phyloP scores from a whole-genome alignment of 306 rosid species.

The Cucurbita moschata region DNA sequence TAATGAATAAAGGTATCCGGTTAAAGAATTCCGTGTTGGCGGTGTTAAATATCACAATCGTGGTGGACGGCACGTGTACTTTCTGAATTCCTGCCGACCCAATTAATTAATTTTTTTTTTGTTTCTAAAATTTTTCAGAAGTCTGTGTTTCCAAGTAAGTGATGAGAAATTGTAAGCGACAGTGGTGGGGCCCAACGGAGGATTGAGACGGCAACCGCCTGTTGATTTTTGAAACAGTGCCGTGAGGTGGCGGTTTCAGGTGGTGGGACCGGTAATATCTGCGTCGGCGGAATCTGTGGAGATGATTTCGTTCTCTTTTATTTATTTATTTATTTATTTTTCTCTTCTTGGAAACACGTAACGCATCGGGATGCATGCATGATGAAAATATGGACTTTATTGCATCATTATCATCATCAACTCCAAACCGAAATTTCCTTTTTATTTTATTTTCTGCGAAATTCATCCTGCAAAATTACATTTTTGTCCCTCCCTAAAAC shows the following conservation, averaged over 20 bases:
- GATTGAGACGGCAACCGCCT: constrained; percentile 6
- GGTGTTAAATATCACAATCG: not conserved
- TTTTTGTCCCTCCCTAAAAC: not conserved
- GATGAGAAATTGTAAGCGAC: not conserved
- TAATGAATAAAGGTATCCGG: not conserved
- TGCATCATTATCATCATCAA: not conserved
- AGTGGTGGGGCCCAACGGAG: not conserved
- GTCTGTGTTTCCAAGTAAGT: constrained; percentile 4
- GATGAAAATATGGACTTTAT: not conserved
- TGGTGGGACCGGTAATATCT: constrained; percentile 4
- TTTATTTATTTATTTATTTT: not conserved
- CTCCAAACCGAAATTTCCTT: not conserved
- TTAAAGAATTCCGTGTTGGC: not conserved
- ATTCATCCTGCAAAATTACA: not conserved
- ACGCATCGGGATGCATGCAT: constrained; percentile 4
- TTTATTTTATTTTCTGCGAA: not conserved
- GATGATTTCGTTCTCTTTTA: not conserved
- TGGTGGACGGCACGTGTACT: constrained; percentile 10
- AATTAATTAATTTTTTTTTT: not conserved
- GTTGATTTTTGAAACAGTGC: not conserved
- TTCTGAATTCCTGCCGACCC: not conserved
- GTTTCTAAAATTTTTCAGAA: too few relatives aligned
- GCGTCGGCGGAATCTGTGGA: constrained; percentile 7
- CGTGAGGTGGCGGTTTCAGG: constrained; percentile 3
- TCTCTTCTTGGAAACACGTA: not conserved